Evolutionary conservation across 2,329 filamentous ascomycete species (phyloP).

Genomic region (Colletotrichum zoysiae): DNA sequence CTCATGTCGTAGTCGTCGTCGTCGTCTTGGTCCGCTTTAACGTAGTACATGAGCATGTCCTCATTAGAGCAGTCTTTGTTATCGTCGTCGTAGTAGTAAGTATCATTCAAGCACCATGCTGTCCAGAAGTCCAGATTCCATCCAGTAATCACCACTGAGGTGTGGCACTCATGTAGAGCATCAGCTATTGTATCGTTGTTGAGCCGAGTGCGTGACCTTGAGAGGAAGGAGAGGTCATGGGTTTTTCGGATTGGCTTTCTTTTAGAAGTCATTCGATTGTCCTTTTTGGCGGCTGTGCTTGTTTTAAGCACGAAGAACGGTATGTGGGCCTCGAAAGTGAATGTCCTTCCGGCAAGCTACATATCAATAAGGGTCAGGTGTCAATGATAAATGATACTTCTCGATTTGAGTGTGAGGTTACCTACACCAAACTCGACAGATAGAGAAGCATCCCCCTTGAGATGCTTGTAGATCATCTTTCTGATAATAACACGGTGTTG

Average conservation of each 20-base stretch:
- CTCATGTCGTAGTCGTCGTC: neutral
- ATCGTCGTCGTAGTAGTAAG: conserved; percentile 5
- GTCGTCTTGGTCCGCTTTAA: neutral
- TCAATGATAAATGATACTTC: too few relatives aligned
- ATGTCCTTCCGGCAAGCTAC: neutral
- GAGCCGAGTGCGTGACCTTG: neutral
- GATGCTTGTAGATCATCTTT: neutral
- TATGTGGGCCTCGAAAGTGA: conserved; percentile 10
- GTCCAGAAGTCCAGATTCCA: conserved; percentile 2
- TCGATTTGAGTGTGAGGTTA: neutral
- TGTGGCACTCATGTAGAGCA: conserved; percentile 14
- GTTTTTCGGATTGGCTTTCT: neutral
- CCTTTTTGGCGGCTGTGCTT: neutral
- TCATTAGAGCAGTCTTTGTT: neutral
- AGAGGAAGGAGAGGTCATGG: conserved; percentile 3
- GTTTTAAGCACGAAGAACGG: neutral
- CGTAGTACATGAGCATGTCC: neutral
- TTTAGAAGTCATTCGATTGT: neutral
- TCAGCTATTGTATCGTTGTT: neutral
- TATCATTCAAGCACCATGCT: conserved; percentile 1
- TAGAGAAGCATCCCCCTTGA: neutral
- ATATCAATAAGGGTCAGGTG: neutral
- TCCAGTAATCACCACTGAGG: conserved; percentile 5
- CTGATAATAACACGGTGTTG: neutral
- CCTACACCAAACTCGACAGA: neutral